These are phyloP conservation scores for Cercophora sp. DNA, from an alignment of 495 filamentous ascomycete species.

Conservation along the genomic window DNA sequence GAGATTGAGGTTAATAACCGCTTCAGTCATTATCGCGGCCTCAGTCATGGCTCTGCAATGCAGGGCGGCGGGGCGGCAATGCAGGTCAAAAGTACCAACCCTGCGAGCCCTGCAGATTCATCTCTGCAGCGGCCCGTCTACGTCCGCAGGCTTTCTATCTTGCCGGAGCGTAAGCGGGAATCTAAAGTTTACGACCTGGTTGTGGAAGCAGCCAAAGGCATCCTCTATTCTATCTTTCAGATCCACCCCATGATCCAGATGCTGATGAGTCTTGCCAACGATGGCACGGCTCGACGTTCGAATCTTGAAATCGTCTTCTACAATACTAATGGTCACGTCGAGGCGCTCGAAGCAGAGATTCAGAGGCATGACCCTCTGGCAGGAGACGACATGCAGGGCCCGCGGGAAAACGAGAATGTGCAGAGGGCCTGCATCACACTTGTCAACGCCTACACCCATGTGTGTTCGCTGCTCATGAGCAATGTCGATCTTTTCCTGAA, in stretches of 20 bases:
- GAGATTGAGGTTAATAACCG: slow-evolving; percentile 65
- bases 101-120: slow-evolving; percentile 54
- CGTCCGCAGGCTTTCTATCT: slow-evolving; percentile 73
- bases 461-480: slow-evolving; percentile 64
- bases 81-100: slow-evolving; percentile 43
- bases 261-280: slow-evolving; percentile 65
- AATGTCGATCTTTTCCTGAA: slow-evolving; percentile 67
- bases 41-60: slow-evolving; percentile 77
- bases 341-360: slow-evolving; percentile 69
- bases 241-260: slow-evolving; percentile 72
- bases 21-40: slow-evolving; percentile 75
- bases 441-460: slow-evolving; percentile 70
- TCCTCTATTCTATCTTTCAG: slow-evolving; percentile 80
- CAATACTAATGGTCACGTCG: slow-evolving; percentile 68
- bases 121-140: slow-evolving; percentile 52
- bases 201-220: slow-evolving; percentile 77
- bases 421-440: slow-evolving; percentile 63
- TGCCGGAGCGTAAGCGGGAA: slow-evolving; percentile 75
- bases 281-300: slow-evolving; percentile 62
- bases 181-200: slow-evolving; percentile 56
- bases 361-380: slow-evolving; percentile 58
- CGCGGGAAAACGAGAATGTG: slow-evolving; percentile 61
- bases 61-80: slow-evolving; percentile 45
- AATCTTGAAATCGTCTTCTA: slow-evolving; percentile 75
- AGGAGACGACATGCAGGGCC: slow-evolving; percentile 46